A percentile compares a stretch with the other conserved stretches of the same genome.
Conservation (phyloP, 2,329 filamentous ascomycete species). For the Botrytis galanthina region DNA sequence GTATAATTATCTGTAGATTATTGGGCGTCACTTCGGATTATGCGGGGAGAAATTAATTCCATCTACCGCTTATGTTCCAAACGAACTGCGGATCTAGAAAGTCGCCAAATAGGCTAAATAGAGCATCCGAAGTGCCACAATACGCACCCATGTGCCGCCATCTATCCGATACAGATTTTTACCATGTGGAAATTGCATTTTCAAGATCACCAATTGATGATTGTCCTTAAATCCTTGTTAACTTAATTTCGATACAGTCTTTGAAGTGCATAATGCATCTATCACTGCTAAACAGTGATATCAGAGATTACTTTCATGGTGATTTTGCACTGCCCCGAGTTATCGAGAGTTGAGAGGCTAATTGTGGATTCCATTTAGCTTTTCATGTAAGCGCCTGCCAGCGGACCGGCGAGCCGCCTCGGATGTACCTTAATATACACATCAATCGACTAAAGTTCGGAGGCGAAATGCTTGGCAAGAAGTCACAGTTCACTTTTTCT, state of each 20-base stretch:
- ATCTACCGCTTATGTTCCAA: conserved; percentile 18
- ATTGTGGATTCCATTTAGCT: neutral
- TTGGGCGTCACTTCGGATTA: neutral
- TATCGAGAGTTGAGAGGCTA: neutral
- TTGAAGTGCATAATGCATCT: neutral
- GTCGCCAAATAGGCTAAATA: conserved; percentile 14
- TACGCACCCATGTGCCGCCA: neutral
- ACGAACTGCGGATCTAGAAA: neutral
- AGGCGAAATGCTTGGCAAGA: conserved; percentile 1
- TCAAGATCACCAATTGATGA: neutral
- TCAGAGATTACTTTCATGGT: neutral
- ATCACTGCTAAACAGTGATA: neutral
- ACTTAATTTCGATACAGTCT: neutral
- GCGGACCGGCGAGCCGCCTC: conserved; percentile 11
- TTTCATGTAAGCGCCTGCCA: conserved; percentile 1
- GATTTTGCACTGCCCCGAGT: neutral
- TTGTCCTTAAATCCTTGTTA: neutral
- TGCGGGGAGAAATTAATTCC: conserved; percentile 29
- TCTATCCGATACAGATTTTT: neutral
- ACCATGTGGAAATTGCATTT: neutral
- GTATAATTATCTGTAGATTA: neutral
- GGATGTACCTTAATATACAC: neutral
- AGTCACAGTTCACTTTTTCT: neutral
- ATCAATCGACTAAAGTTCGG: conserved; percentile 3
- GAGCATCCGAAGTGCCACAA: conserved; percentile 9